Evolutionary conservation across 2,329 filamentous ascomycete species (phyloP).

Genomic region (Neonectria magnoliae): DNA sequence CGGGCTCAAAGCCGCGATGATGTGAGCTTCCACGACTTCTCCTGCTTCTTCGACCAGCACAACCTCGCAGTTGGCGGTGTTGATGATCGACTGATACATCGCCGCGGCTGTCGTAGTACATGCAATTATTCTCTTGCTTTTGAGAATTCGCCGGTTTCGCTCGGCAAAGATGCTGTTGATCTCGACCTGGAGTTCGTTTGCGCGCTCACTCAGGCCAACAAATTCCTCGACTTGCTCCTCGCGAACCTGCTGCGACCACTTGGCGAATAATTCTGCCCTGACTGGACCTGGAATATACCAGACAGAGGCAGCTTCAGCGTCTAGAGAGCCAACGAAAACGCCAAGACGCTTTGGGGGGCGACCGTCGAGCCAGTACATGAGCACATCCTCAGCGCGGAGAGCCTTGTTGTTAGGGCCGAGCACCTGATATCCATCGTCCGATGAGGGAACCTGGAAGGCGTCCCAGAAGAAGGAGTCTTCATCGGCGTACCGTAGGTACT

Average conservation of each 20-base stretch:
- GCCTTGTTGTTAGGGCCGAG: constrained; percentile 58
- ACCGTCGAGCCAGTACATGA: constrained; percentile 32
- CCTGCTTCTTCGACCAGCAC: constrained; percentile 78
- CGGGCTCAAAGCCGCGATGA: constrained; percentile 65
- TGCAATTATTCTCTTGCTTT: constrained; percentile 69
- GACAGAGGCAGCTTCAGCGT: constrained; percentile 46
- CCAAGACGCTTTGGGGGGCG: background rate
- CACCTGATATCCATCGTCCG: constrained; percentile 55
- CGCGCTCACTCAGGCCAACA: constrained; percentile 48
- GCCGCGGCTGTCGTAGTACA: constrained; percentile 79
- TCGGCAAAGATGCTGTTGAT: constrained; percentile 58
- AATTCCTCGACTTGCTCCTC: constrained; percentile 61
- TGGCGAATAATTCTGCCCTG: constrained; percentile 48
- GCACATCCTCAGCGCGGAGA: constrained; percentile 44
- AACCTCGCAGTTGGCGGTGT: constrained; percentile 64
- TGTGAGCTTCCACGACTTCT: constrained; percentile 75
- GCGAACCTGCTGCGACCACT: constrained; percentile 58
- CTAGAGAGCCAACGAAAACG: constrained; percentile 28
- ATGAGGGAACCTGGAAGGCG: constrained; percentile 63
- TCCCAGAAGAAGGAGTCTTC: constrained; percentile 62
- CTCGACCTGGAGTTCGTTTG: constrained; percentile 53
- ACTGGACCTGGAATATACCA: constrained; percentile 61
- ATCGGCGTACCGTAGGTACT: constrained; percentile 62
- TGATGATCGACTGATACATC: constrained; percentile 66
- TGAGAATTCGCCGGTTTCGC: constrained; percentile 55